phyloP scores from a whole-genome alignment of 2,329 filamentous ascomycete genomes.

The Trichoderma simmonsii region DNA sequence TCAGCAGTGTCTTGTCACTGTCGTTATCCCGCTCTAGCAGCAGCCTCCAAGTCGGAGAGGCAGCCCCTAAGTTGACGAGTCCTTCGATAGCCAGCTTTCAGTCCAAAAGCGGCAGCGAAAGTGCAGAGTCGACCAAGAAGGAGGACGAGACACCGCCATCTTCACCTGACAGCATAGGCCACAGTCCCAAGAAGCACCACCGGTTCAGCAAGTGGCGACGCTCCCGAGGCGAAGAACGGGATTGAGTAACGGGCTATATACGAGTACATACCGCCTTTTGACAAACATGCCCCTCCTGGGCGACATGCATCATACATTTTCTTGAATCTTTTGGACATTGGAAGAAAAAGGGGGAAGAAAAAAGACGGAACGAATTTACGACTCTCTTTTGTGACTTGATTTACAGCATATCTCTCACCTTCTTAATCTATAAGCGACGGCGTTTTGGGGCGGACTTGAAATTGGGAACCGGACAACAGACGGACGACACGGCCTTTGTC shows the following conservation, averaged over 20 bases:
- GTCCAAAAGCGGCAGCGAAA: constrained; percentile 41
- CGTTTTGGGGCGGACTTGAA: constrained; percentile 17
- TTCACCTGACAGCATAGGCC: constrained; percentile 33
- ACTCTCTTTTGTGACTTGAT: constrained; percentile 9
- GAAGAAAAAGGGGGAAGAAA: background rate
- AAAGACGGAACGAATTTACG: constrained; percentile 20
- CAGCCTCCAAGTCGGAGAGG: constrained; percentile 24
- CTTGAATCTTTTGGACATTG: background rate
- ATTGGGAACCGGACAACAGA: constrained; percentile 1
- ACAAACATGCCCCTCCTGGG: constrained; percentile 15
- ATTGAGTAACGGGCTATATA: background rate
- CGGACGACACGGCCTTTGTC: background rate
- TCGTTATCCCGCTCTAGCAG: constrained; percentile 26
- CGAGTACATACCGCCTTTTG: constrained; percentile 1
- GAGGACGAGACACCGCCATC: constrained; percentile 38
- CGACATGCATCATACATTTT: background rate
- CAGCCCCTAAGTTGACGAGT: constrained; percentile 24
- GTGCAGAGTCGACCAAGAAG: constrained; percentile 28
- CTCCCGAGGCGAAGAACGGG: background rate
- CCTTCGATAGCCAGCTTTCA: constrained; percentile 31
- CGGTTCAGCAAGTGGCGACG: constrained; percentile 17
- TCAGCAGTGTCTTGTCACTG: constrained; percentile 35
- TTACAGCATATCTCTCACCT: background rate
- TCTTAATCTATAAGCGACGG: constrained; percentile 23
- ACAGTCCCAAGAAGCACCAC: constrained; percentile 27